Percentiles rank a stretch among this genome's conserved stretches.
Evolutionary conservation across 441 rosid genomes (phyloP).

Genomic region (Codiaeum variegatum): DNA sequence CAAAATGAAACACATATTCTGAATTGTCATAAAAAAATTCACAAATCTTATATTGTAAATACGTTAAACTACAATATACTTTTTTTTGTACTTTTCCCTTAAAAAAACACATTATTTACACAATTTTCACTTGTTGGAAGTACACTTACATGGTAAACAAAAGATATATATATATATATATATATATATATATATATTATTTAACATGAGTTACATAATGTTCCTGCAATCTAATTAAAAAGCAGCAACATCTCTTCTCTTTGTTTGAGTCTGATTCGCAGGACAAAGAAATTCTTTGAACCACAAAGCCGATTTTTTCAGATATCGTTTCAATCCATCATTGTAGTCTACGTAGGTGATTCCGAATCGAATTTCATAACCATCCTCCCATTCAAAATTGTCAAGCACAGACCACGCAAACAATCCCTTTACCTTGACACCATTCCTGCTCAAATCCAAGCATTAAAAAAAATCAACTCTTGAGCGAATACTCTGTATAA

Average conservation of each 20-base stretch:
- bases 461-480: too few species aligned
- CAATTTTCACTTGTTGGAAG: not conserved
- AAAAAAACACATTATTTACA: not conserved
- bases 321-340: constrained; percentile 8
- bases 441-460: not conserved
- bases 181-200: not conserved
- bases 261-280: not conserved
- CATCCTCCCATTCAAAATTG: constrained; percentile 20
- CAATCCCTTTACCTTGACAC: constrained; percentile 12
- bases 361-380: constrained; percentile 11
- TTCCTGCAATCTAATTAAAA: not conserved
- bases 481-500: too few species aligned
- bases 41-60: too few species aligned
- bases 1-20: too few species aligned
- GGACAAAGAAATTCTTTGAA: constrained; percentile 13
- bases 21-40: too few species aligned
- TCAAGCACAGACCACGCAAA: constrained; percentile 17
- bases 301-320: constrained; percentile 15
- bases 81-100: too few species aligned
- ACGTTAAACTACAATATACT: too few species aligned
- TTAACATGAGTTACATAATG: not conserved
- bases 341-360: constrained; percentile 4
- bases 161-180: not conserved
- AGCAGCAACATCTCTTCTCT: not conserved
- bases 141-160: not conserved